Conservation (phyloP, 75 land plant genomes). For the Selaginella moellendorffii region DNA sequence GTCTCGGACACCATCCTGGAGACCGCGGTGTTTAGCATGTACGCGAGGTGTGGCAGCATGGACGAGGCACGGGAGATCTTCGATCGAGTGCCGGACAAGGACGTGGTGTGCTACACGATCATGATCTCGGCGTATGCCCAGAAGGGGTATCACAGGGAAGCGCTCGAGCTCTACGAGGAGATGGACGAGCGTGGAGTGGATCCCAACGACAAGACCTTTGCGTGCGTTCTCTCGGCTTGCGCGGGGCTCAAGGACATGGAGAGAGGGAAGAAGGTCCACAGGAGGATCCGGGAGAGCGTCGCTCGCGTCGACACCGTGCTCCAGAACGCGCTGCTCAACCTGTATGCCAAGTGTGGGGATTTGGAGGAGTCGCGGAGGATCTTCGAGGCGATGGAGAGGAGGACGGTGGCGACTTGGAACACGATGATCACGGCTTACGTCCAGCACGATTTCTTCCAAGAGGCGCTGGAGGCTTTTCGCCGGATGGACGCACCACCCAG, state of each 20-base stretch:
- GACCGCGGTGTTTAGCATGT: not conserved
- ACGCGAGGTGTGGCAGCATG: not conserved
- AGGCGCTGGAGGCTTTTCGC: not conserved
- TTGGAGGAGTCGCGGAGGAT: not conserved
- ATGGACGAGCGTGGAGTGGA: not conserved
- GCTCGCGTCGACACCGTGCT: not conserved
- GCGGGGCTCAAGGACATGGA: not conserved
- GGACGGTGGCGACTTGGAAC: not conserved
- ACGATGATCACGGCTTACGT: not conserved
- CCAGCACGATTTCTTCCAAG: not conserved
- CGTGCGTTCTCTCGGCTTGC: not conserved
- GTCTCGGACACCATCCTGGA: not conserved
- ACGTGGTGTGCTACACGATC: not conserved
- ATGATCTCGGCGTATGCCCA: conserved; percentile 1
- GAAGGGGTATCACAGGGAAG: not conserved
- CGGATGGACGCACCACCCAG: not conserved
- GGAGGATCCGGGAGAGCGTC: not conserved
- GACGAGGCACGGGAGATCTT: not conserved
- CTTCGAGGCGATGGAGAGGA: not conserved
- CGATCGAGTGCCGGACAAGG: not conserved
- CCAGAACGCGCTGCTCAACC: not conserved
- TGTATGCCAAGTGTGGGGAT: conserved; percentile 8
- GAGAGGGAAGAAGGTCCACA: not conserved
- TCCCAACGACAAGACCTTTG: not conserved
- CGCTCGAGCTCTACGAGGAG: not conserved